Percentiles rank a stretch among this genome's conserved stretches.
phyloP scores from a whole-genome alignment of 1,139 yeast species.

The Zygosaccharomyces pseudobailii region DNA sequence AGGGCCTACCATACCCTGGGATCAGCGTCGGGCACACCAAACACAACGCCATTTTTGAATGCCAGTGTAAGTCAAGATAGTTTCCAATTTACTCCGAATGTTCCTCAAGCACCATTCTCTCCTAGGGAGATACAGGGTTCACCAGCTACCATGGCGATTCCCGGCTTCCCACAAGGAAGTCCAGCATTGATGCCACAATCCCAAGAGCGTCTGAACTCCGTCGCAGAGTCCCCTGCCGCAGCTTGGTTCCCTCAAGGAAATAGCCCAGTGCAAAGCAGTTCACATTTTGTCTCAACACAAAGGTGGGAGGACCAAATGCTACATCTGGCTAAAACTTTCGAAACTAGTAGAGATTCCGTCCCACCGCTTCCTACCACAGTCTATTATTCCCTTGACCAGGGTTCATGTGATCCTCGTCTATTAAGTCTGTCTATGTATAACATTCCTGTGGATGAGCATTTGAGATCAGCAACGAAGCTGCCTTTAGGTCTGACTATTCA shows the following conservation, averaged over 20 bases:
- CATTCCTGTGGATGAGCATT: constrained; percentile 69
- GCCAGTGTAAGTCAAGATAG: constrained; percentile 8
- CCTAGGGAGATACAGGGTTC: constrained; percentile 5
- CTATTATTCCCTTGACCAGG: constrained; percentile 71
- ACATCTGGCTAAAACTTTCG: constrained; percentile 47
- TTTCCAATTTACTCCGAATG: constrained; percentile 2
- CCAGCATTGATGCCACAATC: constrained; percentile 6
- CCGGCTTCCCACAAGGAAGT: constrained; percentile 8
- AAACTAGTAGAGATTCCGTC: constrained; percentile 66
- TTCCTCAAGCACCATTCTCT: constrained; percentile 7
- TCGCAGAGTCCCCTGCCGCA: background rate
- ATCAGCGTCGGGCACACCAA: constrained; percentile 11
- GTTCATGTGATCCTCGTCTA: constrained; percentile 75
- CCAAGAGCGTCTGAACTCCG: constrained; percentile 6
- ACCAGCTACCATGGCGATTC: constrained; percentile 9
- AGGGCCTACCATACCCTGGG: constrained; percentile 12
- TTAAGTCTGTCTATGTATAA: constrained; percentile 78
- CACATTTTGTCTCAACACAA: constrained; percentile 51
- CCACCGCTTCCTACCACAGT: constrained; percentile 83
- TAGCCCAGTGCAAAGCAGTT: constrained; percentile 17
- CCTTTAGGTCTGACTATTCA: constrained; percentile 79
- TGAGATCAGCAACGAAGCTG: constrained; percentile 65
- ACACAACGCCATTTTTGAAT: constrained; percentile 10
- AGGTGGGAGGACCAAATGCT: constrained; percentile 51
- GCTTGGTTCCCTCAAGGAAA: constrained; percentile 5